These are phyloP conservation scores for Auriscalpium vulgare DNA, from an alignment of 768 basidiomycete genomes.

Conservation along the genomic window DNA sequence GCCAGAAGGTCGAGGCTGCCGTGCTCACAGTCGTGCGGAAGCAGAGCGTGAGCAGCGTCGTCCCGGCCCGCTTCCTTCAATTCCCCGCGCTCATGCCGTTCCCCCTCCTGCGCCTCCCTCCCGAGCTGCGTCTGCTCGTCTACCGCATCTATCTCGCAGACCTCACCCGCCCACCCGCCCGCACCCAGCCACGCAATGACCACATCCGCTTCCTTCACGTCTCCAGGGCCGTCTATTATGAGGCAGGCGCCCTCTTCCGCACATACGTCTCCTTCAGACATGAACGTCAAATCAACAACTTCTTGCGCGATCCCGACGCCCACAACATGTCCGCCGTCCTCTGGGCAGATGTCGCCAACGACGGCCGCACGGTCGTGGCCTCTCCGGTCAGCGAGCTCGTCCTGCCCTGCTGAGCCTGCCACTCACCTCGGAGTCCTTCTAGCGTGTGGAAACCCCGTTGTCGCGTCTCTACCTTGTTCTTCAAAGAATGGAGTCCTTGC, in stretches of 20 bases:
- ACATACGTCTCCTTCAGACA: conserved; percentile 30
- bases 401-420: neutral
- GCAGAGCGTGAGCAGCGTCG: no score
- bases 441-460: conserved; percentile 15
- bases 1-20: conserved; percentile 21
- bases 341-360: conserved; percentile 33
- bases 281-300: conserved; percentile 28
- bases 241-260: conserved; percentile 23
- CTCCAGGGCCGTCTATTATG: conserved; percentile 24
- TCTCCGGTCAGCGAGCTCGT: neutral
- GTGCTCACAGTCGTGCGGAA: neutral
- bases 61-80: neutral
- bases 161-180: conserved; percentile 15
- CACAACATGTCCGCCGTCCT: conserved; percentile 19
- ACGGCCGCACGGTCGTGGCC: conserved; percentile 22
- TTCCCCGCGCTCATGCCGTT: neutral
- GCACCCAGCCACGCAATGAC: conserved; percentile 26
- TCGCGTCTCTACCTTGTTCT: conserved; percentile 26
- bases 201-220: conserved; percentile 27
- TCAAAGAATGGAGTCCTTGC: conserved; percentile 20
- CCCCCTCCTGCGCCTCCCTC: conserved; percentile 23
- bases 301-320: conserved; percentile 17
- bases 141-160: conserved; percentile 25
- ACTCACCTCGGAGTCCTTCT: neutral
- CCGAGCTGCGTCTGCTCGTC: conserved; percentile 28